Base-by-base conservation (phyloP, 345 rosid species). In the Bruguiera sexangula region DNA sequence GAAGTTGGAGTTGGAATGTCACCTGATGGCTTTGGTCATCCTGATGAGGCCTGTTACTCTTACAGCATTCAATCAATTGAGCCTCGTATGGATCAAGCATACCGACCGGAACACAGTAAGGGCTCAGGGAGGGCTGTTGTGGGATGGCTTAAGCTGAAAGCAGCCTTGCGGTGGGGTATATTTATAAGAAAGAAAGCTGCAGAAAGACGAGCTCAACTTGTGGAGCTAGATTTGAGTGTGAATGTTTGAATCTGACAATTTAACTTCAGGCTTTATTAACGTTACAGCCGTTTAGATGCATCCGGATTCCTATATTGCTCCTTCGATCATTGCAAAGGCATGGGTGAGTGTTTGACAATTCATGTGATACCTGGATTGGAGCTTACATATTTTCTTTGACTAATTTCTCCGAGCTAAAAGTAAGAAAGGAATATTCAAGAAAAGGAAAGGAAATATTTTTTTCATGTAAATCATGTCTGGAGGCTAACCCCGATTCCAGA, bases 151-250 rank as follows among this genome's bases (percentile, higher is more conserved):
- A 90, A 90, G 81, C 87, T 90, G 29, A 90, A 88, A 77, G 96
- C 93, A 24, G 96, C 93, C 6, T 71, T 94, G 81, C 82, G 96
- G 62, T 94, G 98, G 97, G 98, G 98, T n/a, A 89, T 91, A 71
- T 94, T 94, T 66, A 76, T 89, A 51, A 91, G 98, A 84, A 94
- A 89, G 83, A 88, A 72, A 80, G 98, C 97, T 76, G 98, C 96
- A 57, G 90, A 88, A 81, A 88, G 89, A 74, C 88, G 88, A 76
- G 95, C 96, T 79, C 93, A 85, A 74, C 86, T 89, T 66, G 93
- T 87, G 72, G 96, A 91, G 87, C 82, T 88, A 2, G 90, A 89
- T 30, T 30, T 88, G 71, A 82, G 52, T 29, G 10, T 63, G 16
- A 26, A 62, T 66, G 30, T 50, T 65, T 21, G 15, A 29, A 68